A percentile compares a stretch with the other conserved stretches of the same genome.
phyloP scores from a whole-genome alignment of 2,329 filamentous ascomycete species.

The Fusarium nurragi region DNA sequence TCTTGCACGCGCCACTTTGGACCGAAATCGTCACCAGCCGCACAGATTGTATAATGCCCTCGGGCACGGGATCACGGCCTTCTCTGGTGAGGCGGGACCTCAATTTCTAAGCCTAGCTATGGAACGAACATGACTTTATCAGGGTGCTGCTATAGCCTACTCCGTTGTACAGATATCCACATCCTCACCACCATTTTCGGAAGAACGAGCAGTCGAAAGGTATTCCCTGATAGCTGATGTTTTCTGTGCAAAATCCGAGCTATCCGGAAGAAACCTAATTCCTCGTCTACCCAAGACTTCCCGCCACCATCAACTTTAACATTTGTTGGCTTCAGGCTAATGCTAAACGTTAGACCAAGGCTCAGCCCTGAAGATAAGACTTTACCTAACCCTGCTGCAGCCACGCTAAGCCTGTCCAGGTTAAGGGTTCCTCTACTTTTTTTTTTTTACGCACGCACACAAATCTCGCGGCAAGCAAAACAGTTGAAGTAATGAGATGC shows the following conservation, averaged over 20 bases:
- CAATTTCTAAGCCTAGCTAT: no score
- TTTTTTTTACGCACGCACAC: slow-evolving; percentile 6
- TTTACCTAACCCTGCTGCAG: not conserved
- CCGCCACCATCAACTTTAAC: not conserved
- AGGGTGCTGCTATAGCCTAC: not conserved
- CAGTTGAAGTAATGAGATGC: slow-evolving; percentile 41
- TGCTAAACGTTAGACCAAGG: not conserved
- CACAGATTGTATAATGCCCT: slow-evolving; percentile 17
- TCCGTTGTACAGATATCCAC: not conserved
- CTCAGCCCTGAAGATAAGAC: not conserved
- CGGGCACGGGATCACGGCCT: slow-evolving; percentile 7
- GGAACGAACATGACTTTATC: no score
- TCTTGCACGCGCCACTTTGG: slow-evolving; percentile 23
- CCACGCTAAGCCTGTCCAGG: slow-evolving; percentile 1
- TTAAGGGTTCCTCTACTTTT: slow-evolving; percentile 6
- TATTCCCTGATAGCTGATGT: not conserved
- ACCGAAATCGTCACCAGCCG: slow-evolving; percentile 35
- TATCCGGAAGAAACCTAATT: slow-evolving; percentile 16
- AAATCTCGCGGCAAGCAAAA: slow-evolving; percentile 16
- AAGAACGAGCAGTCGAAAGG: not conserved
- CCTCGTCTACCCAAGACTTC: not conserved
- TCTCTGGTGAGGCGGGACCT: slow-evolving; percentile 18
- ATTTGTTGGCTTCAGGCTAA: slow-evolving; percentile 1
- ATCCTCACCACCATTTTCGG: not conserved
- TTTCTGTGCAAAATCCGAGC: slow-evolving; percentile 5